A percentile compares a stretch with the other conserved stretches of the same genome.
Evolutionary conservation across 495 filamentous ascomycete genomes (phyloP).

Genomic region (Penicillium simplicissimum): DNA sequence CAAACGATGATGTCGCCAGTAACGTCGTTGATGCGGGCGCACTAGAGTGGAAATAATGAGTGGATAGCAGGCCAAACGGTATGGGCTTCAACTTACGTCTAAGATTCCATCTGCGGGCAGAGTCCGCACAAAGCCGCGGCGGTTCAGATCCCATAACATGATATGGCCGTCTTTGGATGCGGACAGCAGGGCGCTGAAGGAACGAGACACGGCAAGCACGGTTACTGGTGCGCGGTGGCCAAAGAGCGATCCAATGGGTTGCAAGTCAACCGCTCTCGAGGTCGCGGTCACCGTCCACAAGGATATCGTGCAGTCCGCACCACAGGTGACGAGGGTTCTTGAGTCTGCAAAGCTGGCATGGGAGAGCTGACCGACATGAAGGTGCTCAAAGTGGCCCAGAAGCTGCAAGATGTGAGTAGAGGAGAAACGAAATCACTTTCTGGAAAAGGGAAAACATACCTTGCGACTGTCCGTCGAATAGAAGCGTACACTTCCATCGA

Average conservation of each 20-base stretch:
- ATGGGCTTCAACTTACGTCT: conserved; percentile 50
- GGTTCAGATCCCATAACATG: conserved; percentile 92
- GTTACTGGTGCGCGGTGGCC: conserved; percentile 84
- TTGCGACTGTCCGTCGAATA: conserved; percentile 76
- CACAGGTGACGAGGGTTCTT: conserved; percentile 84
- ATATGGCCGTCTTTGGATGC: conserved; percentile 78
- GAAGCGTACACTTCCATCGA: conserved; percentile 89
- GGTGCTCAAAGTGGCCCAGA: conserved; percentile 85
- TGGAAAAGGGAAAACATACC: conserved; percentile 40
- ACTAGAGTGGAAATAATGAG: conserved; percentile 52
- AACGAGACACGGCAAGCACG: conserved; percentile 77
- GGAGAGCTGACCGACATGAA: conserved; percentile 86
- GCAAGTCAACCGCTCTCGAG: conserved; percentile 71
- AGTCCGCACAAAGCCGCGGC: conserved; percentile 78
- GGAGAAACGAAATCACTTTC: no score
- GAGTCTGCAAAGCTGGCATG: conserved; percentile 83
- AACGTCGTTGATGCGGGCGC: conserved; percentile 83
- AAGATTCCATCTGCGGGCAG: conserved; percentile 56
- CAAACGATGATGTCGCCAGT: conserved; percentile 87
- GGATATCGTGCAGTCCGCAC: conserved; percentile 86
- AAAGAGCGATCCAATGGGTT: conserved; percentile 79
- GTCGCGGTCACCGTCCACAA: conserved; percentile 70
- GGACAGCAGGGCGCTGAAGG: conserved; percentile 83
- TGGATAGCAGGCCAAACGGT: neutral
- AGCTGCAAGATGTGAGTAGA: conserved; percentile 36